Evolutionary conservation across 176 grass and related monocot species (phyloP).

Genomic region (Oryza punctata): DNA sequence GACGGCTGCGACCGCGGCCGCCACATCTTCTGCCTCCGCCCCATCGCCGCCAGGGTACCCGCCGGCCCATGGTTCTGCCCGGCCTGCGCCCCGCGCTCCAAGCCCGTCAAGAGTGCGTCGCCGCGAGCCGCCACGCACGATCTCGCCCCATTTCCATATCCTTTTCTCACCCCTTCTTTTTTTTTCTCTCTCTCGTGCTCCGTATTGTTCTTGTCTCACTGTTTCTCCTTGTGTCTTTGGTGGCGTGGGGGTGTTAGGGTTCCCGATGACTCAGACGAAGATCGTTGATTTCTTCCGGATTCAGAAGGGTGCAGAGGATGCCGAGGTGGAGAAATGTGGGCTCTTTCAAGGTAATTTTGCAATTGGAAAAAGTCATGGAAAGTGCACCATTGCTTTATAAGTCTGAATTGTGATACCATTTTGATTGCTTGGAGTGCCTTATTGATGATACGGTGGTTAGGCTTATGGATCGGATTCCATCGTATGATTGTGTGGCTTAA

Average conservation of each 20-base stretch:
- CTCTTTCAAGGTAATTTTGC: slow-evolving; percentile 59
- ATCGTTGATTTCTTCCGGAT: slow-evolving; percentile 96
- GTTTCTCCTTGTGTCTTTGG: slow-evolving; percentile 4
- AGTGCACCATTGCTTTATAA: neutral
- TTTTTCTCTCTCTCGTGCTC: neutral
- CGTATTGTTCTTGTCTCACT: neutral
- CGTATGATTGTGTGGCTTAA: neutral
- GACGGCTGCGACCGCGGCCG: slow-evolving; percentile 75
- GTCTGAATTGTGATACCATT: neutral
- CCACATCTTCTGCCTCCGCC: slow-evolving; percentile 84
- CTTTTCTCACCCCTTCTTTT: neutral
- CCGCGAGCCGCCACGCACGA: neutral
- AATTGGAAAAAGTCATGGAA: neutral
- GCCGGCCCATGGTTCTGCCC: slow-evolving; percentile 75
- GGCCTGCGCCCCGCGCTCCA: slow-evolving; percentile 45
- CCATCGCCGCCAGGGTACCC: slow-evolving; percentile 79
- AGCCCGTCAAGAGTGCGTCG: slow-evolving; percentile 51
- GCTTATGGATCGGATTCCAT: neutral
- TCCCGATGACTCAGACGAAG: slow-evolving; percentile 83
- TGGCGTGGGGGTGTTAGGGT: slow-evolving; percentile 41
- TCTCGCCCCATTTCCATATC: neutral
- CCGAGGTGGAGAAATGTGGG: slow-evolving; percentile 39
- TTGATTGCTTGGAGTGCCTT: neutral
- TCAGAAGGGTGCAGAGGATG: slow-evolving; percentile 41
- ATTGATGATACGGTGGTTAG: neutral